A percentile compares a stretch with the other conserved stretches of the same genome.
phyloP scores from a whole-genome alignment of 495 filamentous ascomycete genomes.

The Mytilinidion resinicola region DNA sequence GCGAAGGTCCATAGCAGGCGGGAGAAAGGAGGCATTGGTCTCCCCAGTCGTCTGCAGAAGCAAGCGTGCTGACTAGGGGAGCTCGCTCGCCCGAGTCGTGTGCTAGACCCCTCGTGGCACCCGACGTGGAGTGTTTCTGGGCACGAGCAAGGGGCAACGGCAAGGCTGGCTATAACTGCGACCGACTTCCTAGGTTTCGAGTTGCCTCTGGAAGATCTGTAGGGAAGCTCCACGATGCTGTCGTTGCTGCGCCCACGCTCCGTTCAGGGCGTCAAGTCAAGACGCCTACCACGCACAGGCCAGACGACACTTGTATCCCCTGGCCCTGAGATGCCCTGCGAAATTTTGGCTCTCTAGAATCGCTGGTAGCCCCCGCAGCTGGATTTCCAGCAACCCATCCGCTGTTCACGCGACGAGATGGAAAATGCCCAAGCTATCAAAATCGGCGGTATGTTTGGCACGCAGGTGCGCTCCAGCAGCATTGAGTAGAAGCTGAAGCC shows the following conservation, averaged over 20 bases:
- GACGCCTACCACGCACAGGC: too few relatives aligned
- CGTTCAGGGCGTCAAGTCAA: too few relatives aligned
- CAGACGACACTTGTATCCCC: too few relatives aligned
- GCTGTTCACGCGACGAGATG: too few relatives aligned
- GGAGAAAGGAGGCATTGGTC: background rate
- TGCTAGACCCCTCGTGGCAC: slow-evolving; percentile 2
- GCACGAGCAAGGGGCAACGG: background rate
- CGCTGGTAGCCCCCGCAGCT: background rate
- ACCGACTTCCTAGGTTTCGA: too few relatives aligned
- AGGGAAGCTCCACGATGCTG: too few relatives aligned
- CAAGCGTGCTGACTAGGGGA: background rate
- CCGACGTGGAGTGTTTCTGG: background rate
- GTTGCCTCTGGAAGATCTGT: too few relatives aligned
- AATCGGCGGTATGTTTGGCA: slow-evolving; percentile 24
- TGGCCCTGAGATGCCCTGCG: too few relatives aligned
- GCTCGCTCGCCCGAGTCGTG: slow-evolving; percentile 6
- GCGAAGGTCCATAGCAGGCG: background rate
- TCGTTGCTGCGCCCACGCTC: too few relatives aligned
- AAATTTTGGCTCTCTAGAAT: too few relatives aligned
- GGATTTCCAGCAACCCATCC: background rate
- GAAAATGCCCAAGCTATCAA: too few relatives aligned
- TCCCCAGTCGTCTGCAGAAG: background rate
- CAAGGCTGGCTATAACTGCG: background rate
- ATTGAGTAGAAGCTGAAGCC: slow-evolving; percentile 23
- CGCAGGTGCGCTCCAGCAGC: slow-evolving; percentile 29